Evolutionary conservation across 495 filamentous ascomycete genomes (phyloP).

Genomic region (Penicillium tannophilum): DNA sequence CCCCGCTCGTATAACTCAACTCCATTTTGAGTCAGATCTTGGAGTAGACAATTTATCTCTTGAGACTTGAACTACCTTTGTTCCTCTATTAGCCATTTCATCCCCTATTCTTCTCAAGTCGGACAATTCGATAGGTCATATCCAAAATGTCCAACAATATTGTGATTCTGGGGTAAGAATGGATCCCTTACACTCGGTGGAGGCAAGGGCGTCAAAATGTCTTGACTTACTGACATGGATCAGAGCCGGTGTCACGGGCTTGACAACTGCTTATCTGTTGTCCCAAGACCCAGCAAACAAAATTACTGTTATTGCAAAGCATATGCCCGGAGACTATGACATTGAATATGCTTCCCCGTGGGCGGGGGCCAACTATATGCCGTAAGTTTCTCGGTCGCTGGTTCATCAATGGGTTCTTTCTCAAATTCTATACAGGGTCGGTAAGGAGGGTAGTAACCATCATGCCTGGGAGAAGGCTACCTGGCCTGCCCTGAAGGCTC

Average conservation of each 20-base stretch:
- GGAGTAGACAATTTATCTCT: background rate
- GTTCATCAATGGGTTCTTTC: background rate
- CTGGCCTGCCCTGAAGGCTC: conserved; percentile 64
- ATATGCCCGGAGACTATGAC: conserved; percentile 98
- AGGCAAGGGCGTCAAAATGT: conserved; percentile 5
- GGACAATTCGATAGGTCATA: too few species aligned
- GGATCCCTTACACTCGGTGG: background rate
- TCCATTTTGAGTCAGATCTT: conserved; percentile 1
- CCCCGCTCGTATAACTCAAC: conserved; percentile 7
- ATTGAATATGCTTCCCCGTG: conserved; percentile 95
- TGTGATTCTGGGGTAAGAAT: conserved; percentile 63
- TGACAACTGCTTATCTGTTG: conserved; percentile 87
- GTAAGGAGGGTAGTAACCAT: conserved; percentile 51
- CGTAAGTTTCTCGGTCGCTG: conserved; percentile 52
- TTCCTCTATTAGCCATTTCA: background rate
- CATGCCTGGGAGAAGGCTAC: conserved; percentile 66
- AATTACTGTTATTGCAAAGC: conserved; percentile 86
- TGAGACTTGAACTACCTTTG: background rate
- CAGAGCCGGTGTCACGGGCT: conserved; percentile 88
- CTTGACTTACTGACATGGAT: background rate
- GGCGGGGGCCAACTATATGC: conserved; percentile 91
- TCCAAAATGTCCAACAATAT: conserved; percentile 45
- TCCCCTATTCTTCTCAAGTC: background rate
- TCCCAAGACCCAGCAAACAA: conserved; percentile 67
- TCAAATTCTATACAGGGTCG: conserved; percentile 45